Evolutionary conservation across 2,329 filamentous ascomycete species (phyloP).

Genomic region (Capronia coronata): DNA sequence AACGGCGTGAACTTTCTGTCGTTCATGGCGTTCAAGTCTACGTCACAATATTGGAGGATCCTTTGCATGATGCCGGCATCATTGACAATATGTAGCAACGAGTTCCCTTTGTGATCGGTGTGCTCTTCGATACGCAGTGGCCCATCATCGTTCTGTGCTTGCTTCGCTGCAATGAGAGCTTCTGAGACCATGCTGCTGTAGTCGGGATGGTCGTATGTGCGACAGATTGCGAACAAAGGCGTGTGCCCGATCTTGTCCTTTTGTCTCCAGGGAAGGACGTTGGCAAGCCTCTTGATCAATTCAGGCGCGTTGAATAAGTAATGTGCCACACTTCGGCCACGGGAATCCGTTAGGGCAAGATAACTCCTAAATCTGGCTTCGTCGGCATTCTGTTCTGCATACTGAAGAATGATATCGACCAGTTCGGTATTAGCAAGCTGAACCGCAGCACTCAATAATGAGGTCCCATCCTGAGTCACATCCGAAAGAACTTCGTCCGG

Average conservation of each 20-base stretch:
- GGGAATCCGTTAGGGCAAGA: conserved; percentile 67
- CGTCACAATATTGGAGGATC: conserved; percentile 77
- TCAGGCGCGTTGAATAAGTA: conserved; percentile 88
- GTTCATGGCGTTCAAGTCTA: conserved; percentile 93
- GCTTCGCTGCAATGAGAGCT: conserved; percentile 67
- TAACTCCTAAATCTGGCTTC: conserved; percentile 59
- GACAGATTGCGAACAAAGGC: conserved; percentile 88
- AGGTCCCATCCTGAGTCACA: conserved; percentile 82
- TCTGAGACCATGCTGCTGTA: conserved; percentile 83
- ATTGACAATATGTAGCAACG: conserved; percentile 89
- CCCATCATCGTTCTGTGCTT: conserved; percentile 67
- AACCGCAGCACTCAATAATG: conserved; percentile 79
- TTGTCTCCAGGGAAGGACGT: conserved; percentile 76
- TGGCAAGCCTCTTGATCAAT: conserved; percentile 69
- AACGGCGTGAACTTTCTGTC: conserved; percentile 91
- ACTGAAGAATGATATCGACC: conserved; percentile 68
- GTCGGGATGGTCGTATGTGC: conserved; percentile 86
- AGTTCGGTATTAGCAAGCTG: conserved; percentile 72
- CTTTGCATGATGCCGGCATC: conserved; percentile 68
- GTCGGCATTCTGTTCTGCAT: conserved; percentile 54
- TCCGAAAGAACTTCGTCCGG: conserved; percentile 68
- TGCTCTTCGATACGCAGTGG: conserved; percentile 89
- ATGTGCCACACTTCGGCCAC: conserved; percentile 86
- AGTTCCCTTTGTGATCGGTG: conserved; percentile 87
- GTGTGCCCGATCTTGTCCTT: conserved; percentile 96